phyloP scores from a whole-genome alignment of 345 rosid genomes.

The Raphanus sativus region DNA sequence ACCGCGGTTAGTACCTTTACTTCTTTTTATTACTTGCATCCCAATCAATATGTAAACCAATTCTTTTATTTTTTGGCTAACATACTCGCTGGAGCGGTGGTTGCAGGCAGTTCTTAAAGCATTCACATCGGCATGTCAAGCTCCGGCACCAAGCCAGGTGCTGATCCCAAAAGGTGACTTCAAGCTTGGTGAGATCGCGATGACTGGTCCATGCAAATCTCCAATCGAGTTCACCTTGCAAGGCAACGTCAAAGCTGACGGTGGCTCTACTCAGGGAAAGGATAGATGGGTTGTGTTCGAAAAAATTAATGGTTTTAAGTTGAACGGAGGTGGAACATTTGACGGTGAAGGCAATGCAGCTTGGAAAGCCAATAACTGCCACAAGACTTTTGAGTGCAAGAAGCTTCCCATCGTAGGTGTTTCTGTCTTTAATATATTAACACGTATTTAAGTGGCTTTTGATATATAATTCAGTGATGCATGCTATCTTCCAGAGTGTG shows the following conservation, averaged over 20 bases:
- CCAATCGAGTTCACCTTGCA: slow-evolving; percentile 22
- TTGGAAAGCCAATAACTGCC: slow-evolving; percentile 38
- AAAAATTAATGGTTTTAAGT: slow-evolving; percentile 17
- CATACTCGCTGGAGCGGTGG: neutral
- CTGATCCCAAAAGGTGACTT: slow-evolving; percentile 36
- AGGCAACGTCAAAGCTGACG: slow-evolving; percentile 31
- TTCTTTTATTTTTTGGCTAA: neutral
- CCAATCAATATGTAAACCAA: neutral
- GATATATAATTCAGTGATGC: neutral
- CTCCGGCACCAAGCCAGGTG: slow-evolving; percentile 18
- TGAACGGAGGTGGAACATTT: slow-evolving; percentile 37
- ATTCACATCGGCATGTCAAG: slow-evolving; percentile 30
- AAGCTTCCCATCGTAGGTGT: slow-evolving; percentile 36
- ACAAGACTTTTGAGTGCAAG: slow-evolving; percentile 37
- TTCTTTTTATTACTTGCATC: neutral
- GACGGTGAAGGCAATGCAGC: slow-evolving; percentile 41
- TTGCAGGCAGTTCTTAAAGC: slow-evolving; percentile 32
- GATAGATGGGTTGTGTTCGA: slow-evolving; percentile 35
- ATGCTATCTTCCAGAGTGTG: slow-evolving; percentile 39
- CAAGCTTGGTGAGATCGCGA: slow-evolving; percentile 21
- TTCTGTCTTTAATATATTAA: neutral
- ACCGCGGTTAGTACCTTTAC: slow-evolving; percentile 20
- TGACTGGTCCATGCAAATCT: slow-evolving; percentile 38
- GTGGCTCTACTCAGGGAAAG: neutral
- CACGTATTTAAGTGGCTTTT: neutral